Evolutionary conservation across 2,329 filamentous ascomycete genomes (phyloP), one percentile per base, ranked within the genome.

Genomic region (Elsinoe australis): DNA sequence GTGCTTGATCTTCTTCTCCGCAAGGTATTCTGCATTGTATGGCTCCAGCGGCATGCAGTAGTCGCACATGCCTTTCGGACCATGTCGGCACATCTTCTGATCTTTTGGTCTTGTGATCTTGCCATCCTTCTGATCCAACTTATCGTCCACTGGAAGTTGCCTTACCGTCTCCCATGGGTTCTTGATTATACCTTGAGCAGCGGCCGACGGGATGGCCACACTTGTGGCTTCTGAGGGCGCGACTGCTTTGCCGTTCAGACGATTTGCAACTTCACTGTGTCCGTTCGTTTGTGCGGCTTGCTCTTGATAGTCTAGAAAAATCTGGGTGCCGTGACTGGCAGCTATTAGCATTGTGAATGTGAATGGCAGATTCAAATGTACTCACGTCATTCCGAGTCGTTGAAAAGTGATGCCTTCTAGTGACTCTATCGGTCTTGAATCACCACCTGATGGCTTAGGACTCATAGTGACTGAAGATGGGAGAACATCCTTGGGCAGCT

Each of bases 1-100:
- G 66, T 98, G 94, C 67, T 98, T 98, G 75, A 98, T 95, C 75
- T 95, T 95, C 74, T 90, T 94, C 58, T 98, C 90, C 22, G 80
- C 79, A 14, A 98, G 76, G 59, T 95, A 95, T 49, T 81, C 81
- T n/a, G 83, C 67, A 60, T 94, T 83, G 67, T 94, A 98, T 1
- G 92, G 92, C 61, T 98, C 92, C 44, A 96, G 70, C 0, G 94
- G 94, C 79, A 94, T 94, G 70, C 92, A 98, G 68, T 95, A 94
- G 68, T 98, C 92, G 67, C 92, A 98, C 92, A 98, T 98, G 64
- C 92, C 92, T 68, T 95, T 96, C 45, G 85, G 82, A 1, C 90
- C 90, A 64, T 98, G 92, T 53, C 87, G 83, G 70, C 92, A 98
- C 88, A 98, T 92, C 63, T 85, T 86, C 51, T 69, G 64, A 63